A percentile compares a stretch with the other conserved stretches of the same genome.
phyloP scores from a whole-genome alignment of 371 early-diverging fungal genomes.

The Pancytospora philotis region DNA sequence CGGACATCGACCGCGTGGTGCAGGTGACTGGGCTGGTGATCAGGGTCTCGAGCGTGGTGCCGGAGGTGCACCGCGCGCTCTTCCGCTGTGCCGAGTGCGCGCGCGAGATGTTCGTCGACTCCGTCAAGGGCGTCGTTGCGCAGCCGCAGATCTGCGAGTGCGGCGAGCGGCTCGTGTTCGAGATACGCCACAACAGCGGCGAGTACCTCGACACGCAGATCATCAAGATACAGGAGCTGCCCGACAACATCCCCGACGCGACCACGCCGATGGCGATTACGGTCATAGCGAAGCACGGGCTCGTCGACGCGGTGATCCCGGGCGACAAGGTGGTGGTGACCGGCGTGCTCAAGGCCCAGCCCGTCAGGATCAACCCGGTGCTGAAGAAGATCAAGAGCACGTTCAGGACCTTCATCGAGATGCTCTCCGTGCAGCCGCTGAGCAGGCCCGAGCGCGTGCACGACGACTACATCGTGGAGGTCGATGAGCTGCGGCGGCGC shows the following conservation, averaged over 20 bases:
- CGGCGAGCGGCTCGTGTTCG: conserved; percentile 52
- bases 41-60: conserved; percentile 77
- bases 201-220: conserved; percentile 87
- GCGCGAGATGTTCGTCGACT: conserved; percentile 67
- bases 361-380: conserved; percentile 80
- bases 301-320: conserved; percentile 84
- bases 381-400: conserved; percentile 76
- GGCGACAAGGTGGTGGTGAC: conserved; percentile 90
- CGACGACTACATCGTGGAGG: conserved; percentile 12
- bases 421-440: conserved; percentile 69
- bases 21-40: conserved; percentile 86
- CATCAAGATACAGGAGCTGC: conserved; percentile 88
- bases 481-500: conserved; percentile 19
- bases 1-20: conserved; percentile 88
- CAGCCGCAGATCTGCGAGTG: conserved; percentile 81
- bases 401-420: conserved; percentile 88
- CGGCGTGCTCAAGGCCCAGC: conserved; percentile 85
- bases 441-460: conserved; percentile 32
- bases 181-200: conserved; percentile 78
- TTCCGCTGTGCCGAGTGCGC: conserved; percentile 62
- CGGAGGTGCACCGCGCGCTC: conserved; percentile 64
- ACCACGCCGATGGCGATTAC: conserved; percentile 93
- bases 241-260: conserved; percentile 90
- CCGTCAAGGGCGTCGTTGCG: conserved; percentile 75
- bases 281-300: conserved; percentile 75